A percentile compares a stretch with the other conserved stretches of the same genome.
Conservation (phyloP, 495 filamentous ascomycete species). For the Acidomyces sp. region DNA sequence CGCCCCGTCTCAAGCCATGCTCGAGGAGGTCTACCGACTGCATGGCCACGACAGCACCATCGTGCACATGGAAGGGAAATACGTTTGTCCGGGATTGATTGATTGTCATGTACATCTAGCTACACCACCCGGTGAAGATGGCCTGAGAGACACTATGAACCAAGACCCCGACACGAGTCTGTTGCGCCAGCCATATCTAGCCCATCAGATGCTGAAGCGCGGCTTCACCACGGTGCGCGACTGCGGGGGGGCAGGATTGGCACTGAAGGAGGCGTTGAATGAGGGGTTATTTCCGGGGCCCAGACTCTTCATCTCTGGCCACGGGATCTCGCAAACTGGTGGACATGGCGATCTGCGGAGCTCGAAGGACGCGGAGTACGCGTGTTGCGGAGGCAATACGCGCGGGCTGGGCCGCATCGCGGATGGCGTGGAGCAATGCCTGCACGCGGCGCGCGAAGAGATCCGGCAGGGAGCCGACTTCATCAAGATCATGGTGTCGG, state of each 20-base stretch:
- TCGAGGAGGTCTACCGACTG: conserved; percentile 14
- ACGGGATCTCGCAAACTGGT: conserved; percentile 38
- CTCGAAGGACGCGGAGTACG: conserved; percentile 27
- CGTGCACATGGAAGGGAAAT: conserved; percentile 28
- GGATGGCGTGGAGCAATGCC: conserved; percentile 40
- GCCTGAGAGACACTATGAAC: conserved; percentile 15
- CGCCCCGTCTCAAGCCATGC: conserved; percentile 8
- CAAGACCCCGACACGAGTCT: conserved; percentile 10
- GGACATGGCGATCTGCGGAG: conserved; percentile 40
- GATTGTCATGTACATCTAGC: conserved; percentile 46
- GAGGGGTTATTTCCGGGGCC: conserved; percentile 38
- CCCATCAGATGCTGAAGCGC: conserved; percentile 36
- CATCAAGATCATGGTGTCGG: conserved; percentile 46
- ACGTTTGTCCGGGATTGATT: conserved; percentile 43
- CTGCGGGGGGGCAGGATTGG: conserved; percentile 38
- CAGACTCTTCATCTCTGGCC: conserved; percentile 29
- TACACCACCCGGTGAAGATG: conserved; percentile 32
- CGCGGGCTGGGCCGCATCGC: conserved; percentile 32
- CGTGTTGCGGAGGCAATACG: conserved; percentile 34
- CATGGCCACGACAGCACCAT: conserved; percentile 8
- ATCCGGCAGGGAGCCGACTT: conserved; percentile 41
- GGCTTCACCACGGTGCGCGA: conserved; percentile 44
- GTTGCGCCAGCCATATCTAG: conserved; percentile 36
- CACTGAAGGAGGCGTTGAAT: conserved; percentile 39
- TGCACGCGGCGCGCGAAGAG: conserved; percentile 38